These are phyloP conservation scores for Aspergillus unguis DNA, from an alignment of 2,329 filamentous ascomycete species.

Conservation along the genomic window DNA sequence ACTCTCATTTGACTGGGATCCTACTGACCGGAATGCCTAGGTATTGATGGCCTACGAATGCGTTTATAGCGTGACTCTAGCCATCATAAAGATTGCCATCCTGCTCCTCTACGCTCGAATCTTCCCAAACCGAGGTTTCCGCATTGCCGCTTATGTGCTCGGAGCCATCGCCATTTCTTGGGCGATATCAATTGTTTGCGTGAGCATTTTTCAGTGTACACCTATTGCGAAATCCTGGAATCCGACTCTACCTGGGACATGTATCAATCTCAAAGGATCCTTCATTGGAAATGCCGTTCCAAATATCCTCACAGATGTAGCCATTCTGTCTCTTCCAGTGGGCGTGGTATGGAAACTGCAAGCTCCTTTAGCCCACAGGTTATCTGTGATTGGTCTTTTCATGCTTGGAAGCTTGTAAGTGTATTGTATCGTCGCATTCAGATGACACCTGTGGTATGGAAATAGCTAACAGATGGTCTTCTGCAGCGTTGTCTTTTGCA, in stretches of 20 bases:
- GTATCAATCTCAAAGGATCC: constrained; percentile 24
- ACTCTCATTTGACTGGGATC: background rate
- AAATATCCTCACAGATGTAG: constrained; percentile 30
- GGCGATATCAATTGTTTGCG: constrained; percentile 22
- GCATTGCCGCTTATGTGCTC: constrained; percentile 19
- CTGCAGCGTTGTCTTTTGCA: background rate
- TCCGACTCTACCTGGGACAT: constrained; percentile 20
- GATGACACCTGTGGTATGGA: background rate
- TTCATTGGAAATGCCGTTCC: constrained; percentile 28
- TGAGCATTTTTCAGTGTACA: constrained; percentile 23
- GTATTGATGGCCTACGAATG: background rate
- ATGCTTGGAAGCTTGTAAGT: background rate
- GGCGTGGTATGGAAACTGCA: constrained; percentile 26
- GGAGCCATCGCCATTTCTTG: constrained; percentile 23
- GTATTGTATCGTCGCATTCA: background rate
- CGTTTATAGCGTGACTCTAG: background rate
- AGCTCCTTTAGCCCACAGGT: background rate
- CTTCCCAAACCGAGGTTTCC: constrained; percentile 23
- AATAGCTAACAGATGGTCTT: background rate
- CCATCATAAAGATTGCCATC: constrained; percentile 27
- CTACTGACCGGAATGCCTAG: background rate
- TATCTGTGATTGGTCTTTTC: background rate
- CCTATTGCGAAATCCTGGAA: constrained; percentile 28
- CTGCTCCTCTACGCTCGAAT: constrained; percentile 28
- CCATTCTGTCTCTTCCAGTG: constrained; percentile 27